phyloP scores from a whole-genome alignment of 495 filamentous ascomycete species.

The Xylaria flabelliformis region DNA sequence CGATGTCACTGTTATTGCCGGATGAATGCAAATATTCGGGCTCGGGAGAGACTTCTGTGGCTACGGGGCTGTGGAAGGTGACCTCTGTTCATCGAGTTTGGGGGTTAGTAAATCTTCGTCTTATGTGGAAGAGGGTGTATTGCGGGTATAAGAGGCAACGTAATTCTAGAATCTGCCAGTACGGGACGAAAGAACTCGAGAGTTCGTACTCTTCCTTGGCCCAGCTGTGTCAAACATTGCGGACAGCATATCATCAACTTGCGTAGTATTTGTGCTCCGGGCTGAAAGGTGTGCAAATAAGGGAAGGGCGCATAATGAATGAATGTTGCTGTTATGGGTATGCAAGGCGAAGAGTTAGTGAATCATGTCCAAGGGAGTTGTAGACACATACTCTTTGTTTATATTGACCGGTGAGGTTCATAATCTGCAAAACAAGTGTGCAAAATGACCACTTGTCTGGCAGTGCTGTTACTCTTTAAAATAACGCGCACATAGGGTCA shows the following conservation, averaged over 20 bases:
- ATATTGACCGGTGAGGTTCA: background rate
- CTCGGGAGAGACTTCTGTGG: background rate
- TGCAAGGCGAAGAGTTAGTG: background rate
- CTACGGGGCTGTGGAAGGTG: slow-evolving; percentile 19
- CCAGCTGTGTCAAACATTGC: background rate
- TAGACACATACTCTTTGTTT: background rate
- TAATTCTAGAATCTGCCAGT: background rate
- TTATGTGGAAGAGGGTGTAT: background rate
- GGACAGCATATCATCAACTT: background rate
- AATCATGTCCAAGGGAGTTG: background rate
- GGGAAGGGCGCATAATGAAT: background rate
- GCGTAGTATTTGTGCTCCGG: background rate
- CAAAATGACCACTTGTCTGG: background rate
- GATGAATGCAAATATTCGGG: background rate
- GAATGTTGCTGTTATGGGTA: background rate
- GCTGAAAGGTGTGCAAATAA: too few relatives aligned
- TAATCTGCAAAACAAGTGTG: background rate
- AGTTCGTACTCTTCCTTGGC: slow-evolving; percentile 20
- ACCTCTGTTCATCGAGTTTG: background rate
- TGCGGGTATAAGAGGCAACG: background rate
- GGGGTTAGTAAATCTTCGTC: background rate
- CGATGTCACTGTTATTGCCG: background rate
- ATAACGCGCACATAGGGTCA: background rate
- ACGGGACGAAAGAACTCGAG: background rate
- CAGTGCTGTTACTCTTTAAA: background rate